Percentiles rank a stretch among this genome's conserved stretches.
phyloP scores from a whole-genome alignment of 1,284 basidiomycete genomes.

The Trichosporon ovoides region DNA sequence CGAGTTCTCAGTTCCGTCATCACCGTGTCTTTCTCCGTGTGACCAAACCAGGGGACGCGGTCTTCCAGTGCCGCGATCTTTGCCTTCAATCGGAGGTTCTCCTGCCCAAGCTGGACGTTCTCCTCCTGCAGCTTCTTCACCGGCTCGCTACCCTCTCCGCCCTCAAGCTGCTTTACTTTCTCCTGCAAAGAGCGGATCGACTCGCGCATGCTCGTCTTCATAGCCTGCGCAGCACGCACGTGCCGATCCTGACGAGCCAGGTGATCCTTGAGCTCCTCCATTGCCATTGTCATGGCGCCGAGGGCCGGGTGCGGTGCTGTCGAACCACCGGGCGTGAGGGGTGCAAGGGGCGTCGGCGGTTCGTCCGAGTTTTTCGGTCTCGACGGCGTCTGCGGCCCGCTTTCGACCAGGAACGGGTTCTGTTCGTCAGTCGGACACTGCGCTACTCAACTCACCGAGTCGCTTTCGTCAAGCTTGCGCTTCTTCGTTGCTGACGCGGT shows the following conservation, averaged over 20 bases:
- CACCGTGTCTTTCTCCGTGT: too few relatives aligned
- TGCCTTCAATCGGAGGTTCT: neutral
- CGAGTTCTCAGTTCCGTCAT: neutral
- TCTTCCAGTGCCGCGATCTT: too few relatives aligned
- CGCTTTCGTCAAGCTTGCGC: neutral
- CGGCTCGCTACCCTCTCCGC: neutral
- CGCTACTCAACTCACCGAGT: neutral
- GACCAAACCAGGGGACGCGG: too few relatives aligned
- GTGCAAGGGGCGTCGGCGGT: neutral
- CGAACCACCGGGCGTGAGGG: neutral
- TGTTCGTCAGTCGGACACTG: neutral
- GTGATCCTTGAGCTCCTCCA: slow-evolving; percentile 35
- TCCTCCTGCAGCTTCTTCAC: slow-evolving; percentile 1
- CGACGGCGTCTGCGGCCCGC: slow-evolving; percentile 1
- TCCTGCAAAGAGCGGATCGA: slow-evolving; percentile 35
- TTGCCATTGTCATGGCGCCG: slow-evolving; percentile 22
- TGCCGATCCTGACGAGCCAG: slow-evolving; percentile 38
- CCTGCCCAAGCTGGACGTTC: neutral
- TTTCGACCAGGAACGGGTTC: slow-evolving; percentile 13
- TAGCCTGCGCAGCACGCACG: slow-evolving; percentile 34
- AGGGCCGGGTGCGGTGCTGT: slow-evolving; percentile 25
- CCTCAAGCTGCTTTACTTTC: slow-evolving; percentile 23
- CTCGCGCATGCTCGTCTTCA: slow-evolving; percentile 38
- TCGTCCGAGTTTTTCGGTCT: neutral
- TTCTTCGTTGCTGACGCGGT: neutral